Evolutionary conservation across 1,284 basidiomycete genomes (phyloP).

Genomic region (Puccinia sorghi): DNA sequence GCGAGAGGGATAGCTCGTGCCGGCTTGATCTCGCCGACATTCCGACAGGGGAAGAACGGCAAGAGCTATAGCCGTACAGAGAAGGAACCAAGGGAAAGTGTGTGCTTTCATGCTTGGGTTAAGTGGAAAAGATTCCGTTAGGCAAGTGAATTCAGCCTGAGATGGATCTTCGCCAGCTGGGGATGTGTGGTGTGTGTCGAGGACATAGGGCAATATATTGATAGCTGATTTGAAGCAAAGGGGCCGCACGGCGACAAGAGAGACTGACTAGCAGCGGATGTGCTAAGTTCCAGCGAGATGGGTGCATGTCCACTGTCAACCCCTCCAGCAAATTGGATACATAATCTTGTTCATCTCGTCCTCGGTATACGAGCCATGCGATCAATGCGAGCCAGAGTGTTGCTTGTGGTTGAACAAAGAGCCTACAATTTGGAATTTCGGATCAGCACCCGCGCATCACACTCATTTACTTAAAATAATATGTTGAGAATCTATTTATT

Average conservation of each 20-base stretch:
- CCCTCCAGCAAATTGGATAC: conserved; percentile 23
- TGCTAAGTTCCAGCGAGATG: conserved; percentile 35
- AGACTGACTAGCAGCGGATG: conserved; percentile 5
- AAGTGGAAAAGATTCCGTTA: background rate
- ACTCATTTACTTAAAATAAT: background rate
- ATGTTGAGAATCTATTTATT: too few species aligned
- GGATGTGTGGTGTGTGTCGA: background rate
- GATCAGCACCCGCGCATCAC: conserved; percentile 25
- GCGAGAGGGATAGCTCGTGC: conserved; percentile 19
- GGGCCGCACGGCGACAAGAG: conserved; percentile 18
- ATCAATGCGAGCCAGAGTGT: background rate
- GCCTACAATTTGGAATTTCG: conserved; percentile 1
- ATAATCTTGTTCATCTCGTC: conserved; percentile 35
- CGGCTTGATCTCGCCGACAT: background rate
- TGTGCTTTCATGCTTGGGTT: background rate
- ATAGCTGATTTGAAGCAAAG: conserved; percentile 19
- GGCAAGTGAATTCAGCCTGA: background rate
- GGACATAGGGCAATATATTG: conserved; percentile 1
- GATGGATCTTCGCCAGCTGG: background rate
- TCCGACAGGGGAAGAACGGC: background rate
- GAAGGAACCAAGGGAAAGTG: conserved; percentile 9
- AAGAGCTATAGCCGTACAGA: conserved; percentile 13
- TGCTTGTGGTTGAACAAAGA: conserved; percentile 23
- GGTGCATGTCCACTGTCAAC: conserved; percentile 19
- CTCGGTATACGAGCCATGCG: conserved; percentile 10